Base-by-base conservation (phyloP, 75 land plant genomes). In the Pinus albicaulis region DNA sequence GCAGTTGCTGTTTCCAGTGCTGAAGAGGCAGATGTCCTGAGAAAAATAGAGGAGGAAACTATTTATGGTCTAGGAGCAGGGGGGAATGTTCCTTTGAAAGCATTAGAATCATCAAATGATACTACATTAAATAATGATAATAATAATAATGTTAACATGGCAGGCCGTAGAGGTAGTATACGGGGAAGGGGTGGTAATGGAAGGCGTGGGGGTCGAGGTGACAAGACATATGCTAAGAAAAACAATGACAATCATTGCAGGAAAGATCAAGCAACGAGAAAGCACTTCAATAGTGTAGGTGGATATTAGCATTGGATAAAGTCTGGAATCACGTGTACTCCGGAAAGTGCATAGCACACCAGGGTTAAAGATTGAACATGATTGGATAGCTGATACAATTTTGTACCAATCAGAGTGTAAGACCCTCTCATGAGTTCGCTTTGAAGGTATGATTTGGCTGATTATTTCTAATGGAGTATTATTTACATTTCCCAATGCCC, bases 21-120 rank as follows among this genome's bases (percentile, higher is more conserved):
- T 48, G 83, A 82, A 66, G 99, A 98, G 53, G 98, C 96, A 61
- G 87, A 86, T 11, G 56, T 85, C 16, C 59, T 93, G 2, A 84
- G 75, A 76, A 87, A 74, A 73, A 87, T 76, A 31, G 87, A 89
- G 82, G 86, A 81, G 73, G 99, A 86, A 38, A 44, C 64, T 12
- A 83, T 91, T 11, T 81, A 88, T 83, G 98, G 99, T 24, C 85
- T 98, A 66, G 99, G 99, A n/a, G 83, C 86, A 11, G 99, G 99
- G 14, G 98, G 99, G 1, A 95, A 98, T 74, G 81, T 84, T 8
- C 96, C 99, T 28, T 28, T 76, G 5, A 26, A 55, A 24, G 53
- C 48, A 31, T 26, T 52, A 14, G 72, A 44, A 55, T 74, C 60
- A 41, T 59, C 56, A 26, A 26, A 59, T 44, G 84, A 56, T 20